These are phyloP conservation scores for Corinectria fuckeliana DNA, from an alignment of 2,329 filamentous ascomycete species.

Conservation along the genomic window DNA sequence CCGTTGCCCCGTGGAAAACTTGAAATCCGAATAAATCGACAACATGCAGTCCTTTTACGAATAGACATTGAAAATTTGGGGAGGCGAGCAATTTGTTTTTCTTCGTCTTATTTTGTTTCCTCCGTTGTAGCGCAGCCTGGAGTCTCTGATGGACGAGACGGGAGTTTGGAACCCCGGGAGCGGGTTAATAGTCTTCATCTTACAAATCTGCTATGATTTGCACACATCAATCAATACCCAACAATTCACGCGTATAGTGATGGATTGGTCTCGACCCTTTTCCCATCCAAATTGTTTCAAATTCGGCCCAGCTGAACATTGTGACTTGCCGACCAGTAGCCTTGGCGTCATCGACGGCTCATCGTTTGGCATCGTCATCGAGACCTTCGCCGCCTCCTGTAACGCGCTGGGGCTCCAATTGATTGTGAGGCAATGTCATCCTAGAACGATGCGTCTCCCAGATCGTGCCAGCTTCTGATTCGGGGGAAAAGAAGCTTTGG, in stretches of 20 bases:
- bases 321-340: not conserved
- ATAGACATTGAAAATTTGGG: conserved; percentile 8
- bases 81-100: conserved; percentile 2
- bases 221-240: conserved; percentile 13
- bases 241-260: conserved; percentile 1
- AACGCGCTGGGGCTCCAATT: not conserved
- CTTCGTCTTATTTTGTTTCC: conserved; percentile 13
- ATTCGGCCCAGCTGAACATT: not conserved
- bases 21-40: conserved; percentile 6
- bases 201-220: not conserved
- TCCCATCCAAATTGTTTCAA: not conserved
- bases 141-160: conserved; percentile 6
- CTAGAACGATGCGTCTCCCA: not conserved
- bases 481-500: not conserved
- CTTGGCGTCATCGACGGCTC: not conserved
- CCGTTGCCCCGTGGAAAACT: conserved; percentile 44
- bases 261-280: not conserved
- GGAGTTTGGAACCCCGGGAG: not conserved
- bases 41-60: conserved; percentile 1
- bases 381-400: not conserved
- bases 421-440: not conserved
- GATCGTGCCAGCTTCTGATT: not conserved
- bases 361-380: conserved; percentile 7
- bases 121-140: conserved; percentile 17
- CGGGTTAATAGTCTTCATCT: not conserved